Conservation (phyloP, 2,329 filamentous ascomycete species). For the Fusarium torreyae region DNA sequence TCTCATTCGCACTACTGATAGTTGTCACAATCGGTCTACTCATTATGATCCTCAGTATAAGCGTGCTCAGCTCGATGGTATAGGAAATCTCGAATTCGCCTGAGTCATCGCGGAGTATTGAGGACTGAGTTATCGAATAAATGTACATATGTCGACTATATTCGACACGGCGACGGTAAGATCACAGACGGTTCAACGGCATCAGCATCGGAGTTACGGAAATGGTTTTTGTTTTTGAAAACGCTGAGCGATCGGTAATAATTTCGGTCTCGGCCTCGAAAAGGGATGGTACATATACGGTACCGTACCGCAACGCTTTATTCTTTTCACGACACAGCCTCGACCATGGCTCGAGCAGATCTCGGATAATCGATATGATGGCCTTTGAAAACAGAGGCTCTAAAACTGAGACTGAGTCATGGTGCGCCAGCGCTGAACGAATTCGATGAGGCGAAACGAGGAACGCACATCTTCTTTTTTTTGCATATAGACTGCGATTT, state of each 20-base stretch:
- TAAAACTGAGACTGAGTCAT: conserved; percentile 4
- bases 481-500: conserved; percentile 49
- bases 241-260: conserved; percentile 41
- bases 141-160: conserved; percentile 46
- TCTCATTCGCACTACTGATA: conserved; percentile 92
- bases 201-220: conserved; percentile 56
- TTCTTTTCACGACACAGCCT: conserved; percentile 6
- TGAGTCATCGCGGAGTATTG: conserved; percentile 37
- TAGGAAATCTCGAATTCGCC: conserved; percentile 40
- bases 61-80: conserved; percentile 77
- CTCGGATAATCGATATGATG: conserved; percentile 30
- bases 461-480: conserved; percentile 33
- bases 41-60: conserved; percentile 96
- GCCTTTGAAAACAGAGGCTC: conserved; percentile 38
- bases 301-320: conserved; percentile 25
- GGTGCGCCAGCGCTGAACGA: not conserved
- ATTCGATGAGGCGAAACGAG: conserved; percentile 33
- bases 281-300: conserved; percentile 34
- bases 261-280: conserved; percentile 44
- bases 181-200: conserved; percentile 46
- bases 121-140: conserved; percentile 35
- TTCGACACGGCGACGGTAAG: conserved; percentile 41
- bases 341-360: not conserved
- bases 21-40: conserved; percentile 95
- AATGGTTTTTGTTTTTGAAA: conserved; percentile 47